Conservation (phyloP, 2,329 filamentous ascomycete genomes). For the Colletotrichum tropicicola region DNA sequence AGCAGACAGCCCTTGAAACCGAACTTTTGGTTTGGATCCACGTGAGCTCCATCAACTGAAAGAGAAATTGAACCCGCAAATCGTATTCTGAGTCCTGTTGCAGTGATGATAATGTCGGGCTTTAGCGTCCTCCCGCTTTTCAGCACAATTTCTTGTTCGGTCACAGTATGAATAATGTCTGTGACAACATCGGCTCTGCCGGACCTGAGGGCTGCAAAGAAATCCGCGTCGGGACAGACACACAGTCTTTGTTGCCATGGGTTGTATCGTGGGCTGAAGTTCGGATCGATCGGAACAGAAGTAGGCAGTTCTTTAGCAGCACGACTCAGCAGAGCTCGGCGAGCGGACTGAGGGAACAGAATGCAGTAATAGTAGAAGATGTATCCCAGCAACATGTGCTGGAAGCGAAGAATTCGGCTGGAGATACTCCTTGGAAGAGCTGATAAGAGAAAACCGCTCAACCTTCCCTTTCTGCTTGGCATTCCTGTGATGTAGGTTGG, state of each 20-base stretch:
- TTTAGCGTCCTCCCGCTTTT: slow-evolving; percentile 52
- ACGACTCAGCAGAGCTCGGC: slow-evolving; percentile 43
- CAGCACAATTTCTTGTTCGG: slow-evolving; percentile 52
- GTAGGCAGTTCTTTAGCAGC: slow-evolving; percentile 57
- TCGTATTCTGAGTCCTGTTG: slow-evolving; percentile 67
- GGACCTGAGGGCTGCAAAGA: slow-evolving; percentile 49
- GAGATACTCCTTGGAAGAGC: slow-evolving; percentile 54
- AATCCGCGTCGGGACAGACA: slow-evolving; percentile 57
- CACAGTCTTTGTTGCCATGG: slow-evolving; percentile 78
- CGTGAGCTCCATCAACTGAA: slow-evolving; percentile 56
- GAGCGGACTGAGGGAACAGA: slow-evolving; percentile 17
- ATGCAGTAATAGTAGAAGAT: slow-evolving; percentile 40
- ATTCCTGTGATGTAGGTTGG: slow-evolving; percentile 68
- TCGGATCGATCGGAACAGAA: slow-evolving; percentile 56
- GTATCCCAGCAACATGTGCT: slow-evolving; percentile 45
- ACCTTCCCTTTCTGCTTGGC: slow-evolving; percentile 47
- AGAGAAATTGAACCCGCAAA: slow-evolving; percentile 63
- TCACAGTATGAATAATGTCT: slow-evolving; percentile 54
- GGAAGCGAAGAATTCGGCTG: slow-evolving; percentile 54
- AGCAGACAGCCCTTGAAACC: slow-evolving; percentile 71
- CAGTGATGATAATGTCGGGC: slow-evolving; percentile 71
- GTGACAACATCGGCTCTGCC: slow-evolving; percentile 53
- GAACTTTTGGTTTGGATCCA: slow-evolving; percentile 55
- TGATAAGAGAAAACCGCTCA: slow-evolving; percentile 45
- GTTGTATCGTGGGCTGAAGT: slow-evolving; percentile 64